Base-by-base conservation (phyloP, 345 rosid species). In the Zanthoxylum bungeanum region DNA sequence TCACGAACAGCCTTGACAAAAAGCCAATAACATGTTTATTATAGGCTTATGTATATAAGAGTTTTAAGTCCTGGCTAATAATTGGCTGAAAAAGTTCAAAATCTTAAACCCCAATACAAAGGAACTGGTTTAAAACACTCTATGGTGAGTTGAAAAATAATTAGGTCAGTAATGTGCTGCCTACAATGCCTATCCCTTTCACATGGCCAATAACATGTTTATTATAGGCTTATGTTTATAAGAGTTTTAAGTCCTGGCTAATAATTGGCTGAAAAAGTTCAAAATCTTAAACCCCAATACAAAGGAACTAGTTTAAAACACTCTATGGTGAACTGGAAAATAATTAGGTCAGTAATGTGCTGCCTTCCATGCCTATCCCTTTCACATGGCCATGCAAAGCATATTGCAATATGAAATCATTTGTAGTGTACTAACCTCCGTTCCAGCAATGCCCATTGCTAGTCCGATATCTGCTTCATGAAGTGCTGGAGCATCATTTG, bases 371-470 rank as follows among this genome's bases (percentile, higher is more conserved):
- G 51, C 68, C 27, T 47, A 24, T 46, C 9, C 33, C 19, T 14
- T 37, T 27, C 31, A 49, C 37, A 25, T 64, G 27, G 25, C 16
- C 14, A 60, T 9, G 27, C 25, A n/a, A 17, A 50, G 12, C 19
- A 44, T 61, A 33, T 72, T 22, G 37, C 46, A 53, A 16, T 70
- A 7, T 12, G 6, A 44, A 55, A 39, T 67, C 58, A 70, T 59
- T 68, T n/a, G 28, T 19, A 42, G 16, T 22, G 31, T 31, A 70
- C 83, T 68, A 28, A 89, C 98, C 93, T 91, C 96, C 70, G 98
- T 93, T 80, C 98, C 98, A 3, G 98, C 96, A 60, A 91, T 93
- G 81, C 98, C 98, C 98, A 91, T 93, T 28, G 98, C 97, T 67
- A 91, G 83, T 77, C 98, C 98, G 59, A 93, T 93, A 70, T 93